These are phyloP conservation scores for Colletotrichum chrysophilum DNA, from an alignment of 2,329 filamentous ascomycete species.

Conservation along the genomic window DNA sequence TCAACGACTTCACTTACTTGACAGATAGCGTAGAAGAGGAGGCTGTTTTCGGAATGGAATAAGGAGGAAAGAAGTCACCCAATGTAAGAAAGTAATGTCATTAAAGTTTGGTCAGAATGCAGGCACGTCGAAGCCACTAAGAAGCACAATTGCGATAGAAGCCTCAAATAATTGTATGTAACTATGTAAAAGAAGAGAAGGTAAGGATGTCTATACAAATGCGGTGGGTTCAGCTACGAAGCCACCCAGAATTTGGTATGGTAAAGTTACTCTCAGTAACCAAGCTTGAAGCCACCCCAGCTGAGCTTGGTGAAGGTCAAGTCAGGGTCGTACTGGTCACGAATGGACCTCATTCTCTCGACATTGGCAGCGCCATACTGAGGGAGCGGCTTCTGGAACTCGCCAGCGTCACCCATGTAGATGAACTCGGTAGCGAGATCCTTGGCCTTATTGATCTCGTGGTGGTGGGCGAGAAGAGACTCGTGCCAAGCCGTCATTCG, in stretches of 20 bases:
- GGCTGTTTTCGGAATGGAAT: background rate
- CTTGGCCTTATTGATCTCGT: slow-evolving; percentile 33
- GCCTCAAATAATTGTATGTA: background rate
- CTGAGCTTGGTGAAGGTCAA: slow-evolving; percentile 34
- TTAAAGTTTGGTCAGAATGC: background rate
- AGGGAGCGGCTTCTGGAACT: slow-evolving; percentile 38
- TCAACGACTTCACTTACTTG: background rate
- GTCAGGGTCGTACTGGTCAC: slow-evolving; percentile 35
- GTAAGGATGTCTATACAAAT: background rate
- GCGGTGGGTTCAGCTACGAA: background rate
- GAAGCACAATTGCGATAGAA: background rate
- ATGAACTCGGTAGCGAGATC: slow-evolving; percentile 37
- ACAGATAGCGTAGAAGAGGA: background rate
- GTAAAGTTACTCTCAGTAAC: background rate
- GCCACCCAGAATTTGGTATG: background rate
- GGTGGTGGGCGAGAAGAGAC: slow-evolving; percentile 30
- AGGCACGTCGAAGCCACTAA: background rate
- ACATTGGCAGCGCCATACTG: slow-evolving; percentile 38
- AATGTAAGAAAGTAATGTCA: background rate
- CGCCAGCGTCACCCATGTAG: slow-evolving; percentile 42
- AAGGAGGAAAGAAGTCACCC: background rate
- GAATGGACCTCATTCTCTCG: slow-evolving; percentile 32
- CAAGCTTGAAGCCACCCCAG: slow-evolving; percentile 39
- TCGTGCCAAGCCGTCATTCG: slow-evolving; percentile 37
- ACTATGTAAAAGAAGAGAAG: background rate